Base-by-base conservation (phyloP, 2,329 filamentous ascomycete genomes). In the Aspergillus latus region DNA sequence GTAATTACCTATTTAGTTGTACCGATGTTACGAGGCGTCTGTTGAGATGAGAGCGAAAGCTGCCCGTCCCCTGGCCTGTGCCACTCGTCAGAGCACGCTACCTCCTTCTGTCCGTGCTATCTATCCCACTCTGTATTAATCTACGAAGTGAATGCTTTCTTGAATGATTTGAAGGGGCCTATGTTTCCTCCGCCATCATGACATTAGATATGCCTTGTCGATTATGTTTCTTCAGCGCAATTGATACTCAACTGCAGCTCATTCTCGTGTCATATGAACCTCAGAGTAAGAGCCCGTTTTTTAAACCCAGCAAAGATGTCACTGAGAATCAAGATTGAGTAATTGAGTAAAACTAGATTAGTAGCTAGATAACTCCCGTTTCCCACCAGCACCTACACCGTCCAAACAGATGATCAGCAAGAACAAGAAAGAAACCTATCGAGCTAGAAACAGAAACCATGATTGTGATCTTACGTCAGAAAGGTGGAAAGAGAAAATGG, bases 291-390 rank as follows among this genome's bases (percentile, higher is more conserved):
- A 21, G 21, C 21, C 21, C 21, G 21, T 21, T 21, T 21, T 21
- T 21, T 21, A 21, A 29, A 40, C 13, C 29, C 21, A 30, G 30
- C 15, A 21, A 40, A 11, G 5, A 29, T 15, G 16, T 11, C 34
- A 37, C 8, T 30, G 15, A 26, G 8, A 21, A 34, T 21, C n/a
- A 21, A 21, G 21, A 21, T 21, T 21, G 21, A 21, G 21, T 21
- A 47, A 47, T 34, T 47, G 29, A 21, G 16, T 32, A 34, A n/a
- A 47, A 46, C 4, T 13, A 30, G 15, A 28, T 28, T 29, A 36
- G 29, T 36, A 16, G 21, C 13, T 49, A 40, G 34, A 32, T 45
- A 58, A 55, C 49, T 52, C 54, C 54, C 37, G 16, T 52, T 56
- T 57, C 49, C 54, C 46, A 26, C 32, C 47, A 40, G 30, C 49